Conservation (phyloP, 768 basidiomycete species). For the Cyathus striatus region DNA sequence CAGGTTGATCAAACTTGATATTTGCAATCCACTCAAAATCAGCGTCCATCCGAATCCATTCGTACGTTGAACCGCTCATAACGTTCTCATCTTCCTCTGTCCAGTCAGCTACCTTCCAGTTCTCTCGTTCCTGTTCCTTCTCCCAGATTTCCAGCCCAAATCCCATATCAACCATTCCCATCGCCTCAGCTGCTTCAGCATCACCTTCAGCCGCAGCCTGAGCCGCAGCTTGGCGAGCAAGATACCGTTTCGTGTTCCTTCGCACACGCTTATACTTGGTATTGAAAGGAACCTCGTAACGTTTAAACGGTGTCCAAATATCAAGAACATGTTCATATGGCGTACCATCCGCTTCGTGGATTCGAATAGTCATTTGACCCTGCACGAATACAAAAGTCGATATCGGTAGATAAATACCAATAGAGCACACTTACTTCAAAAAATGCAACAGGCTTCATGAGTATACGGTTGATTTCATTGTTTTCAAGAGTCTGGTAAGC, state of each 20-base stretch:
- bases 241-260: constrained; percentile 91
- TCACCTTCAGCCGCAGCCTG: constrained; percentile 93
- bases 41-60: constrained; percentile 99
- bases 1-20: constrained; percentile 89
- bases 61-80: constrained; percentile 95
- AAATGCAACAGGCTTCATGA: constrained; percentile 78
- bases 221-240: constrained; percentile 88
- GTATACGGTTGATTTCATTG: constrained; percentile 57
- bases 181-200: constrained; percentile 86
- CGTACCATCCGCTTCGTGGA: constrained; percentile 98
- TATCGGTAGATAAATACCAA: constrained; percentile 3
- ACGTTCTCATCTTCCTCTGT: constrained; percentile 91
- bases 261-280: constrained; percentile 97
- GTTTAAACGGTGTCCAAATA: constrained; percentile 80
- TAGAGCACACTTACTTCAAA: constrained; percentile 63
- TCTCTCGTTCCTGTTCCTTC: constrained; percentile 86
- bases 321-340: constrained; percentile 98
- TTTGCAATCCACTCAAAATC: constrained; percentile 99
- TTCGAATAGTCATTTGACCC: constrained; percentile 98
- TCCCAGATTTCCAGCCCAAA: constrained; percentile 96
- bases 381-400: constrained; percentile 23
- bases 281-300: constrained; percentile 98
- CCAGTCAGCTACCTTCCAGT: constrained; percentile 98
- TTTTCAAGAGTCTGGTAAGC: constrained; percentile 70
- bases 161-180: constrained; percentile 91